Base-by-base conservation (phyloP, 2,329 filamentous ascomycete genomes). In the Diplodia mutila region DNA sequence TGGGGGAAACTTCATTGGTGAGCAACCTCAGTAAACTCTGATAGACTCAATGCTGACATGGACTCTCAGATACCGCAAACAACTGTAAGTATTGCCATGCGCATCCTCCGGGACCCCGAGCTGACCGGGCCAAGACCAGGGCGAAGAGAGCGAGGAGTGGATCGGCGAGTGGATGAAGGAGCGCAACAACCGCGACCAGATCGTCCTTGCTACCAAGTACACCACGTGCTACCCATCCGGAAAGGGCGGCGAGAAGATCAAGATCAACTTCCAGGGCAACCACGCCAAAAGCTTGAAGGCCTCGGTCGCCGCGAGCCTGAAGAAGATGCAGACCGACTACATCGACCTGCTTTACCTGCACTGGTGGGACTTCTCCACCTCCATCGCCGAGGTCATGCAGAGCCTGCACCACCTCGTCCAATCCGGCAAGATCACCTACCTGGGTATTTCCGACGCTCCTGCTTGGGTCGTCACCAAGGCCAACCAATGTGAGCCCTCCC, bases 1-100 rank as follows among this genome's bases (percentile, higher is more conserved):
- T 0, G 88, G 88, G 4, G 90, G 90, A 27, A 92, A 92, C 78
- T 92, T 92, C 76, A 89, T 92, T 73, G 55, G 34, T 46, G 3
- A 5, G 23, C 29, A 11, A 14, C 90, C 92, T 75, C 91, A 88
- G 0, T 46, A 64, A 5, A 66, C 70, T 52, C 9, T 3, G 12
- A 11, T 27, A 3, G 14, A 7, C 14, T 0, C 1, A 18, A 52
- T 4, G 14, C 37, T 59, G 21, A 59, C 55, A 2, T 6, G 7
- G 14, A 4, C 14, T 23, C n/a, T 0, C 34, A 46, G 63, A 66
- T 14, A 64, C 67, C 27, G 54, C 55, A 1, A 67, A 68, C 65
- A 67, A 59, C 67, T 76, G 69, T 21, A 52, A 72, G 71, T 34
- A 18, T 5, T 21, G 42, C 18, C 2, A 8, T 21, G n/a, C n/a